phyloP scores from a whole-genome alignment of 2,329 filamentous ascomycete species.

The Diaporthe eres region DNA sequence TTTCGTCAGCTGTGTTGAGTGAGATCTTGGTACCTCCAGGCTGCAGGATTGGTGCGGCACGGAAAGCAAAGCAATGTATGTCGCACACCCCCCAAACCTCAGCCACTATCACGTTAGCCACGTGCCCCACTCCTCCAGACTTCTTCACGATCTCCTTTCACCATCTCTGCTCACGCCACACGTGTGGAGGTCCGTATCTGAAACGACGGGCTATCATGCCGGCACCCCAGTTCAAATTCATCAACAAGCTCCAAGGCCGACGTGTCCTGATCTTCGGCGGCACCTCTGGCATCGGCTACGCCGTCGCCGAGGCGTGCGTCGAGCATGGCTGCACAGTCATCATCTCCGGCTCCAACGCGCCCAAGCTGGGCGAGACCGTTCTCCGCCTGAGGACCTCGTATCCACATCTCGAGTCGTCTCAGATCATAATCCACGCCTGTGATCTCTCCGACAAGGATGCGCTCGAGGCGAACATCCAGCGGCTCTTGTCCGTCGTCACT shows the following conservation, averaged over 20 bases:
- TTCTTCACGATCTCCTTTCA: not conserved
- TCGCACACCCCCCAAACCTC: not conserved
- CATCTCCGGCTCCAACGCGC: constrained; percentile 60
- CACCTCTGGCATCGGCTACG: constrained; percentile 66
- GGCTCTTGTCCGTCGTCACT: constrained; percentile 50
- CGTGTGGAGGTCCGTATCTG: not conserved
- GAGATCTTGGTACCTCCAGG: not conserved
- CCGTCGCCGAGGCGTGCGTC: constrained; percentile 63
- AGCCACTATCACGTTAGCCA: not conserved
- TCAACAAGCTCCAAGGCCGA: constrained; percentile 57
- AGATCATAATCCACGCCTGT: constrained; percentile 15
- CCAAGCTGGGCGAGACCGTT: constrained; percentile 47
- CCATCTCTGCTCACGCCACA: not conserved
- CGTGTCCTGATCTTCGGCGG: constrained; percentile 67
- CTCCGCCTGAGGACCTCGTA: constrained; percentile 47
- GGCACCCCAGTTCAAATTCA: constrained; percentile 18
- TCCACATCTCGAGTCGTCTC: not conserved
- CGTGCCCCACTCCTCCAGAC: constrained; percentile 4
- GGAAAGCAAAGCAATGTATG: not conserved
- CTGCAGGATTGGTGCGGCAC: not conserved
- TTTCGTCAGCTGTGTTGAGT: constrained; percentile 6
- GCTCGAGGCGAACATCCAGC: constrained; percentile 46
- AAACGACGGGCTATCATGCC: not conserved
- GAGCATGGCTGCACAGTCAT: constrained; percentile 63
- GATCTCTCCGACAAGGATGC: constrained; percentile 1